Evolutionary conservation across 352 stramenopile species (phyloP).

Genomic region (Phytophthora meadii): DNA sequence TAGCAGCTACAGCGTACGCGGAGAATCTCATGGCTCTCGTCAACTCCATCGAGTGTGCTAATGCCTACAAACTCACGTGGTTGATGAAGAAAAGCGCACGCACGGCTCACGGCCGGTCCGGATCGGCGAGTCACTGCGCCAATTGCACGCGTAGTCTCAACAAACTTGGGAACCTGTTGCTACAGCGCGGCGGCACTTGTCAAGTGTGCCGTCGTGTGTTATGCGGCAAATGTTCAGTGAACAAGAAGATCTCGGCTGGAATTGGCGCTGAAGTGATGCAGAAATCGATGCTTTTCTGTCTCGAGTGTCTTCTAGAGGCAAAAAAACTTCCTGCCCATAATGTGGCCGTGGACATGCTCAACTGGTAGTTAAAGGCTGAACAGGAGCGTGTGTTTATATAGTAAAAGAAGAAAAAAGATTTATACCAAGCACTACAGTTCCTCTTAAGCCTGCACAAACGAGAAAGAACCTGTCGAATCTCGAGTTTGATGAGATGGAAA

Average conservation of each 20-base stretch:
- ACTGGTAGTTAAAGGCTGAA: conserved; percentile 26
- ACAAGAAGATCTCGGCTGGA: conserved; percentile 40
- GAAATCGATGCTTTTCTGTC: conserved; percentile 43
- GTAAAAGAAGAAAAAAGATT: not conserved
- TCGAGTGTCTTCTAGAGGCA: conserved; percentile 44
- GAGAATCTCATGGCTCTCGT: conserved; percentile 32
- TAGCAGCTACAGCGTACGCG: conserved; percentile 19
- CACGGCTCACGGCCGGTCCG: conserved; percentile 11
- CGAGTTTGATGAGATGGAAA: too few species aligned
- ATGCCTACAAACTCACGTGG: conserved; percentile 47
- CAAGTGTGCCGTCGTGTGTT: conserved; percentile 39
- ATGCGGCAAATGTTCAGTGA: conserved; percentile 42
- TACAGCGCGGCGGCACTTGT: conserved; percentile 32
- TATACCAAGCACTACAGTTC: too few species aligned
- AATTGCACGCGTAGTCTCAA: conserved; percentile 44
- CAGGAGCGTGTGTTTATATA: conserved; percentile 4
- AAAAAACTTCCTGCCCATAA: conserved; percentile 39
- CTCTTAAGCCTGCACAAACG: too few species aligned
- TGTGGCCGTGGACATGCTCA: conserved; percentile 31
- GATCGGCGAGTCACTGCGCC: conserved; percentile 27
- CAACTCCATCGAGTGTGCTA: conserved; percentile 39
- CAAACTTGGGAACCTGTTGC: conserved; percentile 33
- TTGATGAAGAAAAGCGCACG: conserved; percentile 28
- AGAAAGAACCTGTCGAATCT: too few species aligned
- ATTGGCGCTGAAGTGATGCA: conserved; percentile 32